Evolutionary conservation across 768 basidiomycete species (phyloP), one percentile per base, ranked within the genome.

Genomic region (Xanthoconium purpureum): DNA sequence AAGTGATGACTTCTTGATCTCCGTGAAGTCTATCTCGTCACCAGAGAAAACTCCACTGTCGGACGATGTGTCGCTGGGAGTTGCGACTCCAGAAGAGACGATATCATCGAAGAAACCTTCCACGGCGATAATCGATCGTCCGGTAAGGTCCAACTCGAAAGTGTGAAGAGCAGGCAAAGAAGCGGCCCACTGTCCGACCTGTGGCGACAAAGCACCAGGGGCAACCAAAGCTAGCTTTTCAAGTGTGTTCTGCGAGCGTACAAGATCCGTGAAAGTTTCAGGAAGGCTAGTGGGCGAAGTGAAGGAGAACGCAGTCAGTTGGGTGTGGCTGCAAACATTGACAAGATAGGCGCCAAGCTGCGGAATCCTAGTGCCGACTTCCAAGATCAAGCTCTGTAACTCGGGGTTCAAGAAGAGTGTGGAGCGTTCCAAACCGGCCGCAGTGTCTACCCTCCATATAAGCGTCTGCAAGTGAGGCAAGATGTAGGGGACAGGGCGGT

Each of bases 101-200:
- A 90, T 74, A 51, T 88, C 83, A 66, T 85, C 84, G 68, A 91
- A 91, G 71, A 91, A 91, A 18, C 86, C 85, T 71, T 89, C 87
- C n/a, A 90, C 84, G 0, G 85, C 84, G 32, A 83, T 83, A 52
- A 80, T 72, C 5, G 85, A 81, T 54, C 87, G 77, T 53, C 84
- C 86, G 0, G 87, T 83, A 28, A 91, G 78, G 66, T 91, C 89
- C 47, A 91, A 75, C 64, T 87, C 82, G 55, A 91, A 73, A 48
- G 77, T 78, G 63, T 81, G 84, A 59, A 91, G 77, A 36, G 75
- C 67, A 40, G 84, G 84, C 10, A 90, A 75, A 29, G 78, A 80
- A 24, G 87, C 80, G n/a, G 80, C 73, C 89, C 88, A 90, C 58
- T 81, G 80, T 30, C 89, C 89, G n/a, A 89, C 78, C 40, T 76